Base-by-base conservation (phyloP, 2,329 filamentous ascomycete genomes). In the Amesomyces nigricolor region DNA sequence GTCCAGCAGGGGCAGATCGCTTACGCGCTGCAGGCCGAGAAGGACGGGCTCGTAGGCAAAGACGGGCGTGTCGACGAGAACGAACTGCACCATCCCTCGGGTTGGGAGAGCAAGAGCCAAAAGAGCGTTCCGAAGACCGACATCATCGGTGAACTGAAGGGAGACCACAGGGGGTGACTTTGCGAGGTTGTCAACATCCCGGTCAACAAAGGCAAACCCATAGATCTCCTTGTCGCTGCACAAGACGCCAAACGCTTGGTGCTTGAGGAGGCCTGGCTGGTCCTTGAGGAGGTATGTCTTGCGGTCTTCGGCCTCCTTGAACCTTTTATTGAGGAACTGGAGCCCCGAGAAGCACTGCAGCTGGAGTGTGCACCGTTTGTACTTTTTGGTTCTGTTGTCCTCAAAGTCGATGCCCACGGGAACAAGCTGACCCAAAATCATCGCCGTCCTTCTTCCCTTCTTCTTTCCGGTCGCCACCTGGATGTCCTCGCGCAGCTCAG, bases 21-120 rank as follows among this genome's bases (percentile, higher is more conserved):
- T 70, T 22, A 82, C 80, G 0, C 72, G 68, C 64, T 87, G 78
- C 1, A 90, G 70, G 1, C 79, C 75, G 47, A 77, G 68, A 4
- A 90, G 66, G 1, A 90, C 75, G 0, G 87, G 87, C 52, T 88
- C 82, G 53, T 83, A 88, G 0, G 86, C 82, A 64, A 89, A 90
- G 0, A 85, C 75, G 0, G 86, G 74, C 0, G 86, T 85, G 42
- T 87, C 78, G 0, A 89, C 78, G 2, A 83, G 68, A 0, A 85
- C 66, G 44, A 89, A 83, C 1, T 64, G 65, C 3, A 79, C 51
- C 0, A 59, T 39, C 37, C 26, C 46, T 0, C 66, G 60, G 54
- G 7, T 73, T 70, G 6, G 54, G 2, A 56, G 17, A 4, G 46
- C 16, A 2, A 85, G 63, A 0, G 69, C 73, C 0, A 71, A 42